Percentiles rank a stretch among this genome's conserved stretches.
Conservation (phyloP, 176 grass and related monocot genomes). For the Saccharum officinarum region DNA sequence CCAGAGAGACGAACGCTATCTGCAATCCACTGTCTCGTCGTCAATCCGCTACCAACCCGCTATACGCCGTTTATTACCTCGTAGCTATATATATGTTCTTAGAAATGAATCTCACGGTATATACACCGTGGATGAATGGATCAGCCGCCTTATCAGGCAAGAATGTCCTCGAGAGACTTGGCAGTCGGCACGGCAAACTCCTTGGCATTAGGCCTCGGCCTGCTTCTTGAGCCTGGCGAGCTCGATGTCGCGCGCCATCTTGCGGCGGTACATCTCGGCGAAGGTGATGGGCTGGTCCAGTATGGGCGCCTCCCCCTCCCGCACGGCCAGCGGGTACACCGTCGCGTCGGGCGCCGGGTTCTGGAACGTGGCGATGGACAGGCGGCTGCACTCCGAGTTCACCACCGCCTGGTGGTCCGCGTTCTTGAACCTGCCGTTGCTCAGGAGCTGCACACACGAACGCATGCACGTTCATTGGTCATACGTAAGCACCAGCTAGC, state of each 20-base stretch:
- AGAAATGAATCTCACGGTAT: neutral
- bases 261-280: slow-evolving; percentile 81
- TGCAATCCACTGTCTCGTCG: no score
- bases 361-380: slow-evolving; percentile 90
- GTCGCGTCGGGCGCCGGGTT: slow-evolving; percentile 13
- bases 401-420: slow-evolving; percentile 92
- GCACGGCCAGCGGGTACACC: no score
- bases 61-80: no score
- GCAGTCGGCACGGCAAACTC: neutral
- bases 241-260: slow-evolving; percentile 78
- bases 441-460: slow-evolving; percentile 67
- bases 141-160: slow-evolving; percentile 34
- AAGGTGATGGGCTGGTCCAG: slow-evolving; percentile 60
- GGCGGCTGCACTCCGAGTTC: slow-evolving; percentile 70
- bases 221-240: slow-evolving; percentile 81
- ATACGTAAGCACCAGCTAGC: no score
- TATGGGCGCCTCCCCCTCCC: no score
- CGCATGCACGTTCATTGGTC: no score
- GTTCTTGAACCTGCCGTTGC: slow-evolving; percentile 95
- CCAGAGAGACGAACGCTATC: no score
- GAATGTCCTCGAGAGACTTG: slow-evolving; percentile 55
- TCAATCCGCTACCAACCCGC: no score
- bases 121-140: neutral
- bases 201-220: slow-evolving; percentile 25
- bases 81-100: no score